Conservation (phyloP, 176 grass and related monocot species). For the Echinochloa phyllopogon region DNA sequence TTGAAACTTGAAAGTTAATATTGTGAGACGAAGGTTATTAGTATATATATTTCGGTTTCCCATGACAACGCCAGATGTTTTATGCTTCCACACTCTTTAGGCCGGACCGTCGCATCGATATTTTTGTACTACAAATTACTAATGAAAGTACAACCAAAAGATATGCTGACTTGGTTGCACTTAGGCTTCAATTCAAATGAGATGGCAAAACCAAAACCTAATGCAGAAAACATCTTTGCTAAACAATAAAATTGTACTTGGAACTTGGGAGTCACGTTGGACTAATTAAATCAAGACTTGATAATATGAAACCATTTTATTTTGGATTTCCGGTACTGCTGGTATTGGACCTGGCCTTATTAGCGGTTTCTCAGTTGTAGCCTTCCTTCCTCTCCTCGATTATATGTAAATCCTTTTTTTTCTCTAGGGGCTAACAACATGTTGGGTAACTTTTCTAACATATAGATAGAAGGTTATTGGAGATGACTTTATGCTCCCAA, state of each 20-base stretch:
- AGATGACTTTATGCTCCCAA: neutral
- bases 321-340: neutral
- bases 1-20: too few relatives aligned
- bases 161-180: neutral
- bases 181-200: neutral
- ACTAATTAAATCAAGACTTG: neutral
- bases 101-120: neutral
- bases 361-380: neutral
- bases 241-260: neutral
- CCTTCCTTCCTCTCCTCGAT: neutral
- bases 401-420: neutral
- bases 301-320: neutral
- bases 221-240: neutral
- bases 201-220: neutral
- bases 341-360: neutral
- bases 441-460: neutral
- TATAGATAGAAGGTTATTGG: neutral
- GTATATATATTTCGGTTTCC: neutral
- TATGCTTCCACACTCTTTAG: neutral
- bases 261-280: neutral
- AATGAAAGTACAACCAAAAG: neutral
- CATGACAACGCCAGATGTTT: neutral
- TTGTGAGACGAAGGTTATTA: neutral
- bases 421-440: neutral
- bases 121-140: neutral